Percentiles rank a stretch among this genome's conserved stretches.
Evolutionary conservation across 805 yeast species (phyloP).

Genomic region (Candida ponderosae): DNA sequence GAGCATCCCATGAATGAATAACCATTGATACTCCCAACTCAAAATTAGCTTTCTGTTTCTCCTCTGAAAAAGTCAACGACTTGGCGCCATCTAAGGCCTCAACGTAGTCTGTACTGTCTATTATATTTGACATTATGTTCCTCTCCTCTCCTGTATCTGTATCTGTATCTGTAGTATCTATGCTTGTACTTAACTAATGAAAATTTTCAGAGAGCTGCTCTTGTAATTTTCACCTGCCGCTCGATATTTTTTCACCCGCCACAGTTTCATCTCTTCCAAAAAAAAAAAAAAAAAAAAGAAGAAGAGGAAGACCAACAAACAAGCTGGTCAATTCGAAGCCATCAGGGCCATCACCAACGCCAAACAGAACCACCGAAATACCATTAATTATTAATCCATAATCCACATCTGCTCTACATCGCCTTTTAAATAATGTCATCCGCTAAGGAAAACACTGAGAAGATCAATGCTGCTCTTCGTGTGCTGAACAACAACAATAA

Average conservation of each 20-base stretch:
- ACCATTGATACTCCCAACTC: slow-evolving; percentile 93
- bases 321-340: no score
- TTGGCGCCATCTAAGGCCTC: slow-evolving; percentile 37
- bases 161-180: background rate
- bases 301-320: no score
- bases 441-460: slow-evolving; percentile 38
- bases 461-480: slow-evolving; percentile 58
- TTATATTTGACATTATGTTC: slow-evolving; percentile 3
- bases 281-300: no score
- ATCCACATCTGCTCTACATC: no score
- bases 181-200: background rate
- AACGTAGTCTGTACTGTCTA: slow-evolving; percentile 41
- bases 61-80: slow-evolving; percentile 40
- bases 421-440: slow-evolving; percentile 13
- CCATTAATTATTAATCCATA: no score
- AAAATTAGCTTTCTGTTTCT: slow-evolving; percentile 72
- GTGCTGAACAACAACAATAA: slow-evolving; percentile 43
- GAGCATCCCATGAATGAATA: slow-evolving; percentile 83
- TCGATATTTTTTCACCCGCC: no score
- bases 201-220: no score
- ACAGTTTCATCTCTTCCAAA: no score
- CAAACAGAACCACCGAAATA: no score
- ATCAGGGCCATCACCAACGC: no score
- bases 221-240: no score
- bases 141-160: no score